phyloP scores from a whole-genome alignment of 805 yeast genomes.

The Candida piceae region DNA sequence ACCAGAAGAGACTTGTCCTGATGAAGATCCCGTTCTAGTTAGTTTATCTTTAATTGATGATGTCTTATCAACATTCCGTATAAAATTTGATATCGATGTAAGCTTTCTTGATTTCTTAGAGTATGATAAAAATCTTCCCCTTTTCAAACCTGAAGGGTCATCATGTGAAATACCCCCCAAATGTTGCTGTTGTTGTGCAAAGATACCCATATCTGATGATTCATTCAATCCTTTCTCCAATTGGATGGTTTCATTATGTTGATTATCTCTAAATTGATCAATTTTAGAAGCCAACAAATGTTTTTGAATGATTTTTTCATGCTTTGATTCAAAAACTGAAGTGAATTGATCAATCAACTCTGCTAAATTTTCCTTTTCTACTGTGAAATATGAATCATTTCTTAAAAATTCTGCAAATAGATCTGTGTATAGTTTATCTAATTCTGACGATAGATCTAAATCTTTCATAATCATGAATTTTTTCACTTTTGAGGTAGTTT shows the following conservation, averaged over 20 bases:
- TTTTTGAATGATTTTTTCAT: constrained; percentile 33
- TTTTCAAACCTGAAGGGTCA: constrained; percentile 1
- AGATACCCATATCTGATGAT: neutral
- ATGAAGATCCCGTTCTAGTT: constrained; percentile 6
- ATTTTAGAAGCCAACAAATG: constrained; percentile 30
- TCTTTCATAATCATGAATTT: constrained; percentile 48
- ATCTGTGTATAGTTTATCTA: constrained; percentile 73
- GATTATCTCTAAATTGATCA: constrained; percentile 19
- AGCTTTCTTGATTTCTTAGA: constrained; percentile 21
- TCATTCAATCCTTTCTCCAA: constrained; percentile 10
- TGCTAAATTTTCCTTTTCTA: constrained; percentile 67
- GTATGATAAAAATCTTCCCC: constrained; percentile 11
- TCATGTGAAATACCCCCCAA: neutral
- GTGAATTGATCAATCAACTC: constrained; percentile 43
- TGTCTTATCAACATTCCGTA: constrained; percentile 46
- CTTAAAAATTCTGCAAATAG: constrained; percentile 65
- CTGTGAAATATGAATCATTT: constrained; percentile 62
- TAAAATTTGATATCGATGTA: constrained; percentile 35
- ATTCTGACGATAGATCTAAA: constrained; percentile 40
- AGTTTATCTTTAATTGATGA: constrained; percentile 30
- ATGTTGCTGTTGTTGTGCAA: neutral
- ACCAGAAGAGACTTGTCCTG: neutral
- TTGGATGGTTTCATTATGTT: constrained; percentile 9
- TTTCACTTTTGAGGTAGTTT: constrained; percentile 60
- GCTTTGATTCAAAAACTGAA: constrained; percentile 38